Percentiles rank a stretch among this genome's conserved stretches.
Conservation (phyloP, 1,139 yeast genomes). For the Hemisphaericaspora subhashii region DNA sequence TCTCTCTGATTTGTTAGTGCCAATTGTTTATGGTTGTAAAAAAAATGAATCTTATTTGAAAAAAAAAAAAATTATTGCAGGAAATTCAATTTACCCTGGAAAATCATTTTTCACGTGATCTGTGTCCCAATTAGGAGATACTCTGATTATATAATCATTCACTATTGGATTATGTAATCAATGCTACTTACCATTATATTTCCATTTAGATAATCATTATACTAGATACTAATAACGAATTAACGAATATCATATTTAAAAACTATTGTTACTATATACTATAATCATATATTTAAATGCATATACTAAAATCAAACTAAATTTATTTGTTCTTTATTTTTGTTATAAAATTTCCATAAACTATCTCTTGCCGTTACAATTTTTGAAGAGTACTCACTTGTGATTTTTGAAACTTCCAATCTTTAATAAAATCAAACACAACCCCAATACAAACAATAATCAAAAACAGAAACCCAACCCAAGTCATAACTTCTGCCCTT, state of each 20-base stretch:
- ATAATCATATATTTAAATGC: too few species aligned
- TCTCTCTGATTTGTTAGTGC: too few species aligned
- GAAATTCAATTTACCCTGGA: background rate
- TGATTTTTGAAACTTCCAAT: conserved; percentile 4
- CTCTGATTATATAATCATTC: background rate
- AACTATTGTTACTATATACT: too few species aligned
- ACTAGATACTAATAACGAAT: too few species aligned
- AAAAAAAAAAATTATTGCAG: background rate
- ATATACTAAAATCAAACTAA: too few species aligned
- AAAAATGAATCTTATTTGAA: background rate
- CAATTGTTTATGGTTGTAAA: background rate
- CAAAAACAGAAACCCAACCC: conserved; percentile 59
- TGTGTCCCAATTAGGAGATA: background rate
- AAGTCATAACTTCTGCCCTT: conserved; percentile 59
- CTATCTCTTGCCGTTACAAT: background rate
- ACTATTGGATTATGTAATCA: too few species aligned
- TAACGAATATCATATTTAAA: too few species aligned
- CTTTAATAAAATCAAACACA: conserved; percentile 13
- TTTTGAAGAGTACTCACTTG: background rate
- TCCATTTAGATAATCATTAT: too few species aligned
- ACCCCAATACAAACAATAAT: conserved; percentile 22
- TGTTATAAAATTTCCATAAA: background rate
- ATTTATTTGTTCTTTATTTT: background rate
- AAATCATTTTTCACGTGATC: background rate
- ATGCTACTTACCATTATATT: too few species aligned